Evolutionary conservation across 2,329 filamentous ascomycete species (phyloP).

Genomic region (Fusarium liriodendri): DNA sequence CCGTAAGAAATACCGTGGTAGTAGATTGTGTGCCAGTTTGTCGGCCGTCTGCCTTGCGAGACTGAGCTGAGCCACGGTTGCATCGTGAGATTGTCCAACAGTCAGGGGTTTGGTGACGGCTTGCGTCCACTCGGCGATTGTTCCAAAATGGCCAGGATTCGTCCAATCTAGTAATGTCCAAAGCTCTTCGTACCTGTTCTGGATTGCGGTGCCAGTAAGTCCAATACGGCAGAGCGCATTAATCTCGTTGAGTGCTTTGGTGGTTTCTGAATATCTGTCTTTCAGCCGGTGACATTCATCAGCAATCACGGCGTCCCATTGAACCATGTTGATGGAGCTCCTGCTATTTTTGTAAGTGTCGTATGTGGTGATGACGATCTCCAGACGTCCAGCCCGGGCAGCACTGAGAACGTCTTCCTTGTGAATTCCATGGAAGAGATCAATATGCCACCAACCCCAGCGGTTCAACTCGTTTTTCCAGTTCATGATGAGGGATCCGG

Average conservation of each 20-base stretch:
- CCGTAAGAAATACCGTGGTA: conserved; percentile 90
- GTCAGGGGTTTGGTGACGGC: conserved; percentile 84
- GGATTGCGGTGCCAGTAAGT: conserved; percentile 93
- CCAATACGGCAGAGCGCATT: conserved; percentile 94
- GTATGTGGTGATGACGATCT: conserved; percentile 96
- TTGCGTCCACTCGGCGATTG: conserved; percentile 78
- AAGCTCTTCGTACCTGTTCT: conserved; percentile 97
- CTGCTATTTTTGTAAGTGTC: conserved; percentile 85
- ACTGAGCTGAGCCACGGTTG: conserved; percentile 84
- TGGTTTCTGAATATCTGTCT: conserved; percentile 79
- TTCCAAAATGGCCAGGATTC: conserved; percentile 79
- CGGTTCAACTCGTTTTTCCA: conserved; percentile 88
- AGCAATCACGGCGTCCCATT: conserved; percentile 94
- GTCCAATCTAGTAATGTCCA: conserved; percentile 98
- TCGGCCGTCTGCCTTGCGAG: conserved; percentile 83
- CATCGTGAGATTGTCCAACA: conserved; percentile 91
- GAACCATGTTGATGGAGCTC: conserved; percentile 80
- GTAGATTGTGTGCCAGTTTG: conserved; percentile 85
- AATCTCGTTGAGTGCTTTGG: conserved; percentile 87
- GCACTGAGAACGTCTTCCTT: conserved; percentile 79
- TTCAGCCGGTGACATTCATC: conserved; percentile 96
- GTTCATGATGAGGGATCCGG: conserved; percentile 87
- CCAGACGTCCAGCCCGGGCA: conserved; percentile 79
- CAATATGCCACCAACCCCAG: conserved; percentile 97
- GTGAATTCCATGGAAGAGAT: conserved; percentile 78